A percentile compares a stretch with the other conserved stretches of the same genome.
Conservation (phyloP, 1,284 basidiomycete species). For the Cryptococcus wingfieldii region DNA sequence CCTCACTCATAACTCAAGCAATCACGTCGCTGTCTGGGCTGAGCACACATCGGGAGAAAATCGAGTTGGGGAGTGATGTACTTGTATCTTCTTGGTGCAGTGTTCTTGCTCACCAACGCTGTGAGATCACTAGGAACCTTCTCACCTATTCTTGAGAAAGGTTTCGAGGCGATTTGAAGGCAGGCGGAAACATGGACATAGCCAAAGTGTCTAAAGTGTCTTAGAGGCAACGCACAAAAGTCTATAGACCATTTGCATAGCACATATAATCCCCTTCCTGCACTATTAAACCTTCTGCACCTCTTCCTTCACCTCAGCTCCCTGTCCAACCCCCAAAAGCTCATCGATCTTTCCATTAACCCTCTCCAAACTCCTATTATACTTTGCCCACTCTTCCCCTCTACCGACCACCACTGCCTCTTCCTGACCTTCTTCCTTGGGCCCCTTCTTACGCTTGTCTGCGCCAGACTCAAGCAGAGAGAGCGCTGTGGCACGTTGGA, state of each 20-base stretch:
- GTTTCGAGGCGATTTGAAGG: too few species aligned
- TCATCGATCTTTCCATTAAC: slow-evolving; percentile 34
- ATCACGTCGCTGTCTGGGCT: too few species aligned
- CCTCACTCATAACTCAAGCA: too few species aligned
- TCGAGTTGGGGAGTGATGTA: too few species aligned
- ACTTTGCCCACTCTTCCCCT: slow-evolving; percentile 41
- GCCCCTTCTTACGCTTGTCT: slow-evolving; percentile 12
- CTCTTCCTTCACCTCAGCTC: not conserved
- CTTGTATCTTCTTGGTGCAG: too few species aligned
- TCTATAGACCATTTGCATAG: not conserved
- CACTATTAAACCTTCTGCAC: not conserved
- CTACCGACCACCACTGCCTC: slow-evolving; percentile 28
- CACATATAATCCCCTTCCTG: not conserved
- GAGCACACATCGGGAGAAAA: too few species aligned
- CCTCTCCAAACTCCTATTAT: slow-evolving; percentile 40
- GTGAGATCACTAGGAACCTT: too few species aligned
- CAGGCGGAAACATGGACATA: too few species aligned
- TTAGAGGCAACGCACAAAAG: too few species aligned
- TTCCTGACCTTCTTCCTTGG: slow-evolving; percentile 26
- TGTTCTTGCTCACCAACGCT: too few species aligned
- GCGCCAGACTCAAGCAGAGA: slow-evolving; percentile 45
- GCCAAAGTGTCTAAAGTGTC: not conserved
- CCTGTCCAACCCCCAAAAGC: slow-evolving; percentile 5
- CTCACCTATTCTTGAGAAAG: too few species aligned
- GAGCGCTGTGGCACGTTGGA: slow-evolving; percentile 56